Conservation (phyloP, 2,329 filamentous ascomycete species). For the Scytalidium lignicola region DNA sequence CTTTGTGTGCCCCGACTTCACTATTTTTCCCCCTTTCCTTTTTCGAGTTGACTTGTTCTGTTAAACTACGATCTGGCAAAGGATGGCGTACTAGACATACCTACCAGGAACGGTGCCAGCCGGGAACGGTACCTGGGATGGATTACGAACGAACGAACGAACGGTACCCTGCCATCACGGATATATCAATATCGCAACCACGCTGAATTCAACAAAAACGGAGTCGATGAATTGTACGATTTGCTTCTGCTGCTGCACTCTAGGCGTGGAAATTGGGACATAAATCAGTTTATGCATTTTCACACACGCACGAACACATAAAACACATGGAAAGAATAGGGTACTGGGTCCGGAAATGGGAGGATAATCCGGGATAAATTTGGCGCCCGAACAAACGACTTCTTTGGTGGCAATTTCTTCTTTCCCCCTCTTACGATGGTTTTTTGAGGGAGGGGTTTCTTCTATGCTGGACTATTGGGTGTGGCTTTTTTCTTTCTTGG, state of each 20-base stretch:
- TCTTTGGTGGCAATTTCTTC: too few relatives aligned
- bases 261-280: slow-evolving; percentile 20
- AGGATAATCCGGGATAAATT: too few relatives aligned
- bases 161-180: background rate
- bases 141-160: background rate
- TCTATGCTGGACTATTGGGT: too few relatives aligned
- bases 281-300: background rate
- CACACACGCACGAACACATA: background rate
- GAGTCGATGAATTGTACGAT: slow-evolving; percentile 20
- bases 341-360: too few relatives aligned
- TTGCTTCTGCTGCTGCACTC: slow-evolving; percentile 10
- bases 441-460: too few relatives aligned
- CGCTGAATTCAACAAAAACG: background rate
- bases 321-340: too few relatives aligned
- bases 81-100: background rate
- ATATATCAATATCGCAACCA: background rate
- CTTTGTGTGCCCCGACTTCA: too few relatives aligned
- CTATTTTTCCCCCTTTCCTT: background rate
- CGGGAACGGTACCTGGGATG: background rate
- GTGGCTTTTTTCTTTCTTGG: too few relatives aligned
- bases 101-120: background rate
- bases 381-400: too few relatives aligned
- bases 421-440: too few relatives aligned
- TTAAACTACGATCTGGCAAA: background rate
- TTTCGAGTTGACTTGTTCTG: background rate